Base-by-base conservation (phyloP, 148 eudicot genomes). In the Talinum fruticosum region DNA sequence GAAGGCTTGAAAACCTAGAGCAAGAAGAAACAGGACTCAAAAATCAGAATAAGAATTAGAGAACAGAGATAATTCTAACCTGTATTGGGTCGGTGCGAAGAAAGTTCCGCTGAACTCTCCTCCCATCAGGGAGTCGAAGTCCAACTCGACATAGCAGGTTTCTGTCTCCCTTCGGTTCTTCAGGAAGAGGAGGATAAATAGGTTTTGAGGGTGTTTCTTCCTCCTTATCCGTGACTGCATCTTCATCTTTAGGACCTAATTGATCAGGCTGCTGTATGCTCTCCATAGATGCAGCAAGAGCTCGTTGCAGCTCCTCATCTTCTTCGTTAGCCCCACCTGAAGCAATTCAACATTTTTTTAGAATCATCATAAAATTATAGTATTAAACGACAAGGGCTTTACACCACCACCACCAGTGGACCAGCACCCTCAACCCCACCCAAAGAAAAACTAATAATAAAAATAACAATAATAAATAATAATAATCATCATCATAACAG, bases 101-200 rank as follows among this genome's bases (percentile, higher is more conserved):
- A 76, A 96, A 96, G 82, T 81, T 96, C 77, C 99, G 85, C 86
- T 96, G 98, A 84, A 91, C 83, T 80, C 99, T 88, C 59, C 96
- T 95, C 29, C 99, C 99, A 80, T 96, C 97, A 67, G 97, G 99
- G 72, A 96, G 91, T 67, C 98, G 97, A 73, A 96, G 79, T 49
- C 97, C 97, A 82, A 96, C 90, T 75, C 97, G 89, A 73, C 97
- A 96, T 66, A 93, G 84, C 29, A 90, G 85, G 75, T 37, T 93
- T 82, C 82, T 89, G 74, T 93, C 97, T 57, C 83, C 94, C 66
- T 83, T 87, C 49, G 97, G 98, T 84, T 93, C 99, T 73, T 91
- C 98, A 4, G 98, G 97, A 78, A 96, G 87, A 69, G 89, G 90
- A 62, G 89, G 94, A 90, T 91, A 93, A 44, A 77, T 57, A 72